Base-by-base conservation (phyloP, 305 asterid species). In the Fraxinus greggii region DNA sequence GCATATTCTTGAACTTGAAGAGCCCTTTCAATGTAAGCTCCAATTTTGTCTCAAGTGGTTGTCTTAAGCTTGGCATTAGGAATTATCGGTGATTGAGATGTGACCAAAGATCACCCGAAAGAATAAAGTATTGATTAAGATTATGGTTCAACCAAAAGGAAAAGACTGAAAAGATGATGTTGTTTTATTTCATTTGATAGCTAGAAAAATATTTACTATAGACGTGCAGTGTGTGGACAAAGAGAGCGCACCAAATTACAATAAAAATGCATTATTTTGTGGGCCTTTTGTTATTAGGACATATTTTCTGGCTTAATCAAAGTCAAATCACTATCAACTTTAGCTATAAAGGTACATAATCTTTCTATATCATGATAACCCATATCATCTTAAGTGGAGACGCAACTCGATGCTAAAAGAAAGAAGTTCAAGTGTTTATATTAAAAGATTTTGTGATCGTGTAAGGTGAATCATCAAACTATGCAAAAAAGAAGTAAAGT, bases 271-370 rank as follows among this genome's bases (percentile, higher is more conserved):
- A 85, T 81, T 80, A 51, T 72, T 84, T 90, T 87, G 93, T 92
- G 93, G 94, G 93, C 61, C 92, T 88, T 83, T 80, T 80, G 21
- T 72, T 80, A 56, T 54, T 63, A 77, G 74, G 89, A 86, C 87
- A 88, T 90, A 72, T 33, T 87, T 77, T 81, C 10, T 81, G 82
- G 77, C 81, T 78, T 51, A 51, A 51, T 51, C 23, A 51, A 51
- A 51, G 88, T 90, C 90, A 78, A 82, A 82, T 88, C 89, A 88
- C 51, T 72, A 82, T 84, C 83, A 83, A 78, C 85, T 79, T 77
- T 78, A 78, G 76, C 86, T 87, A 84, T 84, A 84, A 87, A 87
- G 94, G 87, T 10, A n/a, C 86, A 54, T 87, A 80, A 75, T 88
- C 89, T 80, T 89, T 87, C 73, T 77, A 61, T 78, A 78, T 78